These are phyloP conservation scores for Protomyces arabidopsidicola DNA, from an alignment of 1,139 yeast genomes.

Conservation along the genomic window DNA sequence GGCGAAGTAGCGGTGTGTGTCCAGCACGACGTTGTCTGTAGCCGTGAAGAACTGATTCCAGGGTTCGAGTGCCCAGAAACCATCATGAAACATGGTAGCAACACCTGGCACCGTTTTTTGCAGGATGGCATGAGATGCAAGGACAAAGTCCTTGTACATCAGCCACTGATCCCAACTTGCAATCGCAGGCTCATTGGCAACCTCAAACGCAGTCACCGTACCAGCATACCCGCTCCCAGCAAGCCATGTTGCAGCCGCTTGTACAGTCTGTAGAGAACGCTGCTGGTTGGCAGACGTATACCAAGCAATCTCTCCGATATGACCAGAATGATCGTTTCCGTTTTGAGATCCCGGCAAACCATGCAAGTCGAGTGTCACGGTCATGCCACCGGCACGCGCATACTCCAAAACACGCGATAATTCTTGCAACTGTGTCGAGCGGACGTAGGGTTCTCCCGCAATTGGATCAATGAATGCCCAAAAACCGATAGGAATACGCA, in stretches of 20 bases:
- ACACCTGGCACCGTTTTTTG: constrained; percentile 12
- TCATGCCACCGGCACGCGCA: constrained; percentile 59
- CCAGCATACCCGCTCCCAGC: constrained; percentile 47
- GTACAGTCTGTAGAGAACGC: constrained; percentile 62
- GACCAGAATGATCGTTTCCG: constrained; percentile 93
- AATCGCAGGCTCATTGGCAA: constrained; percentile 57
- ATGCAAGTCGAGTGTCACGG: constrained; percentile 88
- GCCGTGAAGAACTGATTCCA: constrained; percentile 43
- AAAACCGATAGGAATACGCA: constrained; percentile 89
- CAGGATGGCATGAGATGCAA: constrained; percentile 33
- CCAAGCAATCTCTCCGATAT: constrained; percentile 42
- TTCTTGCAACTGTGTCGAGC: constrained; percentile 65
- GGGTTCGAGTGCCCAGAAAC: constrained; percentile 77
- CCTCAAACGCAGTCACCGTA: constrained; percentile 46
- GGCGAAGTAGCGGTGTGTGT: constrained; percentile 57
- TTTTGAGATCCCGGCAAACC: constrained; percentile 96
- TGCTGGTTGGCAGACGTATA: constrained; percentile 38
- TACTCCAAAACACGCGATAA: constrained; percentile 72
- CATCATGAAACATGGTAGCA: constrained; percentile 42
- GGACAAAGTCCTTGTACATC: constrained; percentile 32
- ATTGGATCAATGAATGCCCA: constrained; percentile 72
- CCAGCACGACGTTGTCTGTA: constrained; percentile 16
- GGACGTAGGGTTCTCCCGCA: constrained; percentile 76
- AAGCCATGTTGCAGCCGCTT: constrained; percentile 63
- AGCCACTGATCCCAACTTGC: constrained; percentile 16